phyloP scores from a whole-genome alignment of 495 filamentous ascomycete species.

The Margaritispora aquatica region DNA sequence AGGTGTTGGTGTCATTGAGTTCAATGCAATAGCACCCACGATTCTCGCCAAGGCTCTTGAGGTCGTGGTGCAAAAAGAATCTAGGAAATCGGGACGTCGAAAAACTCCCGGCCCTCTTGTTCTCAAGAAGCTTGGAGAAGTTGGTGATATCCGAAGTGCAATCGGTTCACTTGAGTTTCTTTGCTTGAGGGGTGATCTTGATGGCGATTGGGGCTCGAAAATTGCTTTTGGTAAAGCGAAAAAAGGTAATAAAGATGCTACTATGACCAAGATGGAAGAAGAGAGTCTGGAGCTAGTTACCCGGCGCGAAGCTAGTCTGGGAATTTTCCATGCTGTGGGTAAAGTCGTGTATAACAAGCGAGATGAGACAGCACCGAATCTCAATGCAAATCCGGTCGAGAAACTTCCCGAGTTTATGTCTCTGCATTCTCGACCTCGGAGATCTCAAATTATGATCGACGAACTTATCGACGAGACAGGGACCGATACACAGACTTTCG shows the following conservation, averaged over 20 bases:
- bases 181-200: constrained; percentile 64
- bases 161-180: constrained; percentile 86
- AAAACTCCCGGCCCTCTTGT: constrained; percentile 64
- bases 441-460: constrained; percentile 66
- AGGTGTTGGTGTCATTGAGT: constrained; percentile 70
- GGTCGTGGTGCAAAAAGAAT: constrained; percentile 72
- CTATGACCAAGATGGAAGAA: constrained; percentile 64
- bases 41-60: constrained; percentile 79
- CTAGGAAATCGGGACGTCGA: constrained; percentile 58
- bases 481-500: constrained; percentile 81
- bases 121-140: constrained; percentile 67
- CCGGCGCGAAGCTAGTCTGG: constrained; percentile 78
- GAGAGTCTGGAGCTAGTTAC: constrained; percentile 68
- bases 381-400: constrained; percentile 33
- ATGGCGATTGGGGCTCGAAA: constrained; percentile 61
- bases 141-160: constrained; percentile 89
- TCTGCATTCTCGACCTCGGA: constrained; percentile 53
- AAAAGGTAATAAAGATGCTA: constrained; percentile 42
- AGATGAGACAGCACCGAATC: constrained; percentile 32
- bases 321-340: constrained; percentile 93
- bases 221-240: constrained; percentile 55
- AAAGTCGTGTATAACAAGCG: constrained; percentile 95
- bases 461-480: constrained; percentile 81
- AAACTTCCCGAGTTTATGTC: constrained; percentile 54
- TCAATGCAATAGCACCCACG: constrained; percentile 86